Evolutionary conservation across 352 stramenopile genomes (phyloP).

Genomic region (Phytopythium kandeliae): DNA sequence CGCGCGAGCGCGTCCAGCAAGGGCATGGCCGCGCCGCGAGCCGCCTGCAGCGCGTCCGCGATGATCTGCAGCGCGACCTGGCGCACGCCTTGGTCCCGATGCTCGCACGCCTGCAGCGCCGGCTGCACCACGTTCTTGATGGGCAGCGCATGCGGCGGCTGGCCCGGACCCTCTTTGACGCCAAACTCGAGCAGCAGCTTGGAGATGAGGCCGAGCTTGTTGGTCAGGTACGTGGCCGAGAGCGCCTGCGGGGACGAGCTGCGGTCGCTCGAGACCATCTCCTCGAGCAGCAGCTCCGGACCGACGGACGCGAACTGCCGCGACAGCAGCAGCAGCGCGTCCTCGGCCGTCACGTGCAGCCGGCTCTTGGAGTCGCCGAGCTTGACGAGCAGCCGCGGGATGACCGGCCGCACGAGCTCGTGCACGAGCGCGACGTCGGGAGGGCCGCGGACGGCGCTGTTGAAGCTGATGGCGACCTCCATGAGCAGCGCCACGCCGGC

Average conservation of each 20-base stretch:
- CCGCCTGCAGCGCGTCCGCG: slow-evolving; percentile 53
- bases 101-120: slow-evolving; percentile 60
- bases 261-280: slow-evolving; percentile 67
- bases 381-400: slow-evolving; percentile 65
- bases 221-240: slow-evolving; percentile 50
- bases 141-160: slow-evolving; percentile 15
- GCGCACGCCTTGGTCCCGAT: slow-evolving; percentile 68
- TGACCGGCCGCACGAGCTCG: slow-evolving; percentile 56
- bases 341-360: slow-evolving; percentile 65
- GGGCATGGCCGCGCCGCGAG: slow-evolving; percentile 53
- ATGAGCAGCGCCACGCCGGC: slow-evolving; percentile 61
- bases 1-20: slow-evolving; percentile 64
- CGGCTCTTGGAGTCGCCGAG: slow-evolving; percentile 71
- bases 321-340: slow-evolving; percentile 64
- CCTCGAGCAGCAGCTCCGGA: slow-evolving; percentile 64
- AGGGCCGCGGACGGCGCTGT: slow-evolving; percentile 16
- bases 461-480: slow-evolving; percentile 63
- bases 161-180: slow-evolving; percentile 36
- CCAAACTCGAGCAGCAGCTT: slow-evolving; percentile 80
- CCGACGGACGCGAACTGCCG: slow-evolving; percentile 54
- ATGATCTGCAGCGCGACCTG: slow-evolving; percentile 63
- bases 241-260: slow-evolving; percentile 43
- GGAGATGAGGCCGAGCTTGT: slow-evolving; percentile 66
- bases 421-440: slow-evolving; percentile 28
- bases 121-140: slow-evolving; percentile 70